These are phyloP conservation scores for Styphnolobium japonicum DNA, from an alignment of 306 rosid genomes.

Conservation along the genomic window DNA sequence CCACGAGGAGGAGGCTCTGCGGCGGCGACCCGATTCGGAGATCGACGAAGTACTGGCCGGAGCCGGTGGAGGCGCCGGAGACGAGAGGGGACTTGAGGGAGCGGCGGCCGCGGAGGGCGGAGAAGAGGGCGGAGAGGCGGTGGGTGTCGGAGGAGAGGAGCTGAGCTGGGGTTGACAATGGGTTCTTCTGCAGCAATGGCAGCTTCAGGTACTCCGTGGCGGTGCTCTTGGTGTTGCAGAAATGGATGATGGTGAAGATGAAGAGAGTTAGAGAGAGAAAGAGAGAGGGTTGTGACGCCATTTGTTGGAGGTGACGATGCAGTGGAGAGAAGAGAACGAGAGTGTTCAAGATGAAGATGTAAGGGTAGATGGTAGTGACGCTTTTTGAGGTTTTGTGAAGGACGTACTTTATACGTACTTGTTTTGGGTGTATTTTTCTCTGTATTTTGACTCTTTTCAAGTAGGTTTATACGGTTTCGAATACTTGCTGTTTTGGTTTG, in stretches of 20 bases:
- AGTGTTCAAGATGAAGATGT: not conserved
- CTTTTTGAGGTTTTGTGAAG: not conserved
- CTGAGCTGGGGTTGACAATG: constrained; percentile 41
- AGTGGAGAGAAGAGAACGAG: not conserved
- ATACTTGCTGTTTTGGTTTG: not conserved
- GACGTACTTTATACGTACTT: not conserved
- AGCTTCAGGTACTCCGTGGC: constrained; percentile 38
- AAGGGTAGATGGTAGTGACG: not conserved
- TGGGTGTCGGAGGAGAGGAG: constrained; percentile 47
- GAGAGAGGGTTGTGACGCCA: constrained; percentile 26
- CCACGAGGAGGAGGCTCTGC: constrained; percentile 65
- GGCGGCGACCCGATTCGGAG: constrained; percentile 70
- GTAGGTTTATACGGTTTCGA: not conserved
- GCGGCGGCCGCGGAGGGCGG: constrained; percentile 13
- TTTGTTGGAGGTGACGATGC: constrained; percentile 1
- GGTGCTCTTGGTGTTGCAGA: constrained; percentile 13
- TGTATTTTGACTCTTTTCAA: not conserved
- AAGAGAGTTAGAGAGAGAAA: not conserved
- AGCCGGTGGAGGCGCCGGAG: constrained; percentile 72
- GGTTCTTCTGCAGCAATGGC: constrained; percentile 43
- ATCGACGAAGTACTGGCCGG: constrained; percentile 73
- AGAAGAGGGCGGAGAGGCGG: constrained; percentile 57
- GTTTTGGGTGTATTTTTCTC: not conserved
- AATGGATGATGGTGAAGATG: not conserved
- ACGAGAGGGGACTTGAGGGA: constrained; percentile 41